phyloP scores from a whole-genome alignment of 2,329 filamentous ascomycete genomes.

The Bertia moriformis region DNA sequence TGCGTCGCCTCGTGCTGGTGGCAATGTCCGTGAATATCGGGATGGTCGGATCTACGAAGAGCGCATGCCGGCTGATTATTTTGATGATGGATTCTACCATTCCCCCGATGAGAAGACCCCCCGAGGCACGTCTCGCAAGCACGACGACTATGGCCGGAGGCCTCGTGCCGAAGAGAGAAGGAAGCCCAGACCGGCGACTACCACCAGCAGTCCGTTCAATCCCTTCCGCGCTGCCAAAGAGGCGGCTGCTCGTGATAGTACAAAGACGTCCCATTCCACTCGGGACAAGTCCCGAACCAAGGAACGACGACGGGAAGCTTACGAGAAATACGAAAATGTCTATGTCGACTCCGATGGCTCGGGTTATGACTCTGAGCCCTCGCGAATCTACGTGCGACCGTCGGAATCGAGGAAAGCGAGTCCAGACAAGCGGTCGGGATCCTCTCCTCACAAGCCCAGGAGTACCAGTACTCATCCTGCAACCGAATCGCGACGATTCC shows the following conservation, averaged over 20 bases:
- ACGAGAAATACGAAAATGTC: conserved; percentile 18
- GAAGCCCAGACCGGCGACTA: too few species aligned
- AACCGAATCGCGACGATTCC: neutral
- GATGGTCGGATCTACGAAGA: conserved; percentile 26
- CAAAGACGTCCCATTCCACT: conserved; percentile 14
- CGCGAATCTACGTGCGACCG: neutral
- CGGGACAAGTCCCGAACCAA: conserved; percentile 22
- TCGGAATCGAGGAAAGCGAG: neutral
- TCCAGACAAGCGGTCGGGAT: too few species aligned
- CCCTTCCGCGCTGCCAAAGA: neutral
- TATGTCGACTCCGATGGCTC: conserved; percentile 10
- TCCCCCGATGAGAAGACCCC: conserved; percentile 14
- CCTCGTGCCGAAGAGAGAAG: neutral
- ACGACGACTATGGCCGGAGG: neutral
- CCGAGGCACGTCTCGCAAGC: neutral
- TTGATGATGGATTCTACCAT: conserved; percentile 19
- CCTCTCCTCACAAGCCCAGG: neutral
- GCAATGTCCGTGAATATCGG: conserved; percentile 18
- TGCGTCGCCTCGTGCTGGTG: conserved; percentile 4
- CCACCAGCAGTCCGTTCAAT: neutral
- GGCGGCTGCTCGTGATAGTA: conserved; percentile 7
- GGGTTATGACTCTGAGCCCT: conserved; percentile 10
- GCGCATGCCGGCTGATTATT: conserved; percentile 18
- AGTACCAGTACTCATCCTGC: neutral
- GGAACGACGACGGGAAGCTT: conserved; percentile 21